Base-by-base conservation (phyloP, 768 basidiomycete genomes). In the Boletus rex-veris region DNA sequence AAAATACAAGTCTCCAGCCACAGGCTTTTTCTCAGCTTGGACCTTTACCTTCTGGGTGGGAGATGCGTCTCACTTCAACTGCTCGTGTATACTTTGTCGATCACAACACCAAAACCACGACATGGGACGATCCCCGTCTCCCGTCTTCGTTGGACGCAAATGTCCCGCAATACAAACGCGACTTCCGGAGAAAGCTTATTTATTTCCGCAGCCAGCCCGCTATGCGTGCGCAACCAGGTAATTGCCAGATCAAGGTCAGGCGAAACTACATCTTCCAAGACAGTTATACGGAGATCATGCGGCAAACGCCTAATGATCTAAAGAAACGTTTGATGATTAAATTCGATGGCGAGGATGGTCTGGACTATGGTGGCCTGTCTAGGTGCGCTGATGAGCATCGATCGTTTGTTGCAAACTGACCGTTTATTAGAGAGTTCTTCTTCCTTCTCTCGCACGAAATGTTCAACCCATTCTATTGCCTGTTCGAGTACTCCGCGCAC, bases 281-380 rank as follows among this genome's bases (percentile, higher is more conserved):
- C 69, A 92, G 90, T 73, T 99, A 98, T 75, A 95, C 94, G 58
- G 97, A 99, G 77, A 98, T 99, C 64, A 98, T 99, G 97, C 82
- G 95, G 57, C 97, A 98, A 76, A 95, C 92, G 12, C 96, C 97
- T 5, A 97, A 90, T 67, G 97, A 99, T 72, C 73, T 99, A 64
- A 98, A 98, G 85, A 99, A 99, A 77, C 80, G 97, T 44, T 73
- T 98, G 62, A 98, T 98, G 97, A 98, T 98, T 76, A 99, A 98
- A 76, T 99, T 99, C 73, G 95, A 97, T 63, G 97, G 97, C 31
- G 97, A 99, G 70, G 97, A 98, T 71, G 97, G 97, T 69, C 74
- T 98, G 59, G 97, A 99, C 78, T 99, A 99, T 69, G 97, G 97
- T 69, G 97, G 97, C 72, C 75, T 98, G 53, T 97, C 95, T 38